phyloP scores from a whole-genome alignment of 352 stramenopile genomes.

The Pythium utonaiense region DNA sequence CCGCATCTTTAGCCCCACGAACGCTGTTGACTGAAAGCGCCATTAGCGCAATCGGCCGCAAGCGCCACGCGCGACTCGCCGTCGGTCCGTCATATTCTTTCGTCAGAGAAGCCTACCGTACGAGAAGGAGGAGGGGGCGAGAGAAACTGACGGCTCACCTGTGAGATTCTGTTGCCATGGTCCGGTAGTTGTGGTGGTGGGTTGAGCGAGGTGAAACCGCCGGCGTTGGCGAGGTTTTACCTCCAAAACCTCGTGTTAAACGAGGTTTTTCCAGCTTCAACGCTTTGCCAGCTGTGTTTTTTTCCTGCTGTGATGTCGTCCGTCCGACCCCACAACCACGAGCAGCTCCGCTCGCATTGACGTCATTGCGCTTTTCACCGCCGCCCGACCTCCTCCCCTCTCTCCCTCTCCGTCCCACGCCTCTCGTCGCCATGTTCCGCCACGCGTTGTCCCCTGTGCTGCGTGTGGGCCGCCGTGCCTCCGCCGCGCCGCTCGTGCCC shows the following conservation, averaged over 20 bases:
- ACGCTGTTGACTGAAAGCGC: not conserved
- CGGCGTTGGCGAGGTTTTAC: constrained; percentile 6
- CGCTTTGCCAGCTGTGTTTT: not conserved
- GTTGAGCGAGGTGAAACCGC: not conserved
- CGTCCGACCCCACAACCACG: not conserved
- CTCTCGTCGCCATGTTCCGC: constrained; percentile 13
- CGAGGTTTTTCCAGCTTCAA: constrained; percentile 28
- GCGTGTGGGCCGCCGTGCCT: constrained; percentile 11
- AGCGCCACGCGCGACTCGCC: not conserved
- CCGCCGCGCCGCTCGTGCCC: constrained; percentile 10
- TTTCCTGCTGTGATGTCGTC: not conserved
- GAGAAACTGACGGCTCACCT: too few relatives aligned
- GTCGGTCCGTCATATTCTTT: not conserved
- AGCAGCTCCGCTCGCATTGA: constrained; percentile 3
- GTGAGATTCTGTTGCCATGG: too few relatives aligned
- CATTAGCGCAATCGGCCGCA: not conserved
- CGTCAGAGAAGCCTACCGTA: not conserved
- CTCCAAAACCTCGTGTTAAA: constrained; percentile 16
- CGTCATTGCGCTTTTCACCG: constrained; percentile 21
- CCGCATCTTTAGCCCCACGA: constrained; percentile 1
- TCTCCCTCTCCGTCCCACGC: not conserved
- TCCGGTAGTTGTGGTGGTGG: not conserved
- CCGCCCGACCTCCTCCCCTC: not conserved
- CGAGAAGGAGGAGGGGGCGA: too few relatives aligned
- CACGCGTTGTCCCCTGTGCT: constrained; percentile 13